Percentiles rank a stretch among this genome's conserved stretches.
Evolutionary conservation across 306 rosid species (phyloP).

Genomic region (Canavalia ensiformis): DNA sequence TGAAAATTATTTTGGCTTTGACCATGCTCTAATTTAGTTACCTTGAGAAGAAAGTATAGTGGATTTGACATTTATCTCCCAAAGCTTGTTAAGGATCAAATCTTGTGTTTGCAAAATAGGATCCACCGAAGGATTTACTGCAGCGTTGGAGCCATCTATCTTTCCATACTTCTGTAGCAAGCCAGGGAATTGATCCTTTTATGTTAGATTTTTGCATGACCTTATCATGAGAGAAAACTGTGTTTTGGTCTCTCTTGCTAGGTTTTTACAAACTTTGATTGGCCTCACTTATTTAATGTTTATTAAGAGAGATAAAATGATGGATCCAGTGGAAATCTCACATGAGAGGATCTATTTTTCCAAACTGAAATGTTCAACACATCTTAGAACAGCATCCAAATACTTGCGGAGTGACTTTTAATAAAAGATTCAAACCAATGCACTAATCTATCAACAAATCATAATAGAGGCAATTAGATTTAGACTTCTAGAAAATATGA

Average conservation of each 20-base stretch:
- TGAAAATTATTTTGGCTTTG: background rate
- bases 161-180: slow-evolving; percentile 77
- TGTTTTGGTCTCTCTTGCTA: background rate
- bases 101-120: slow-evolving; percentile 67
- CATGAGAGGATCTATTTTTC: background rate
- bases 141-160: slow-evolving; percentile 87
- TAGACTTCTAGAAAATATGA: background rate
- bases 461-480: background rate
- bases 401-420: background rate
- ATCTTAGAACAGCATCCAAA: background rate
- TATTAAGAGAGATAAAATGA: background rate
- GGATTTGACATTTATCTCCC: slow-evolving; percentile 92
- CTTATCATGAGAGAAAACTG: background rate
- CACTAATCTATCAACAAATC: background rate
- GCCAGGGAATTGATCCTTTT: slow-evolving; percentile 1
- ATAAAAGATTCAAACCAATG: background rate
- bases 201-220: background rate
- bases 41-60: slow-evolving; percentile 79
- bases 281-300: background rate
- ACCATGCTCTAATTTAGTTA: slow-evolving; percentile 35
- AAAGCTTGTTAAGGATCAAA: slow-evolving; percentile 78
- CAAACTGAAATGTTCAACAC: slow-evolving; percentile 22
- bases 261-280: background rate
- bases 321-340: background rate
- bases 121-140: slow-evolving; percentile 75